Conservation (phyloP, 192 early-diverging fungal genomes). For the Gryganskiella cystojenkinii region DNA sequence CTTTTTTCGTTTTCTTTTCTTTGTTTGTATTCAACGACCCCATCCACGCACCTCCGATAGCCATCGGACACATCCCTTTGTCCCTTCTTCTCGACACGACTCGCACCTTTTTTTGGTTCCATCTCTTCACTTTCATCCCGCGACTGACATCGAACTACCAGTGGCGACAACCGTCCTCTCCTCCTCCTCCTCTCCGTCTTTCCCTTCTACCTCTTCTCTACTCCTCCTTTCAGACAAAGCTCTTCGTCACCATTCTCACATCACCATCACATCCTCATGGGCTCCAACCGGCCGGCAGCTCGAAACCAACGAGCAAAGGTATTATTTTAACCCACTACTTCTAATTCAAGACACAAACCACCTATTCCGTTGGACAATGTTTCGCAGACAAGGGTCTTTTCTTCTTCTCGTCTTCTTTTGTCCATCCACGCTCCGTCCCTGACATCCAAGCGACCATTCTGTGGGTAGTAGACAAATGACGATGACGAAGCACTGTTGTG, state of each 20-base stretch:
- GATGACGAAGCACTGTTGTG: too few species aligned
- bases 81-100: too few species aligned
- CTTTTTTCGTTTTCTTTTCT: neutral
- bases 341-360: neutral
- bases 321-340: too few species aligned
- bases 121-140: too few species aligned
- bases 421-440: neutral
- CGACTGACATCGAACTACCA: too few species aligned
- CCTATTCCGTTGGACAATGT: too few species aligned
- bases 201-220: neutral
- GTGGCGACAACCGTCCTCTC: too few species aligned
- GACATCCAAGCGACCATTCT: too few species aligned
- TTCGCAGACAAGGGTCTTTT: too few species aligned
- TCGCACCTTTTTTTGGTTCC: too few species aligned
- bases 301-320: constrained; percentile 51
- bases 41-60: neutral
- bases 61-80: neutral
- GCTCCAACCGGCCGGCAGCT: constrained; percentile 42
- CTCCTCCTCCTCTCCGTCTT: too few species aligned
- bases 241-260: neutral
- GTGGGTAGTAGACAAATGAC: too few species aligned
- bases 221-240: neutral
- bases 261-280: constrained; percentile 10
- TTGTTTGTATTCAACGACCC: constrained; percentile 8
- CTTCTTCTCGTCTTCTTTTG: neutral